A percentile compares a stretch with the other conserved stretches of the same genome.
These are phyloP conservation scores for Metschnikowia matae DNA, from an alignment of 805 yeast species.

Conservation along the genomic window DNA sequence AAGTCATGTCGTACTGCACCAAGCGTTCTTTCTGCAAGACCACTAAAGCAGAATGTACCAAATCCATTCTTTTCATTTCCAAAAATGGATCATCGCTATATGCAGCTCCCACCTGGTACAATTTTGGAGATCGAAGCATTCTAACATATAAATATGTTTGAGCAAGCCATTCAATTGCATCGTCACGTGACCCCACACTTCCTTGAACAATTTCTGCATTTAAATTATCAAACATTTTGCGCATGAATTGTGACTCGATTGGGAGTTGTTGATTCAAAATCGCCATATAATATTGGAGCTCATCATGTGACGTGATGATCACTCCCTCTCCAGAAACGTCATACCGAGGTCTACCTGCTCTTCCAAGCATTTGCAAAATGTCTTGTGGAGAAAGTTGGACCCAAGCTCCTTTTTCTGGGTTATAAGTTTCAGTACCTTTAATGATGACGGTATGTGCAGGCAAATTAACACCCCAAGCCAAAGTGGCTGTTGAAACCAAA, in stretches of 20 bases:
- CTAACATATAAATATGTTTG: constrained; percentile 76
- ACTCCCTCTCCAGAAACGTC: constrained; percentile 93
- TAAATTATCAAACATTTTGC: constrained; percentile 63
- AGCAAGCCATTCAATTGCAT: constrained; percentile 78
- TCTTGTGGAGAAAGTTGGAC: constrained; percentile 91
- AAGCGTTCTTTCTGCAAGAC: constrained; percentile 55
- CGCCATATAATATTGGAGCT: constrained; percentile 83
- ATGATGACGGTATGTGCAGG: constrained; percentile 81
- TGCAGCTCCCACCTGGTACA: constrained; percentile 73
- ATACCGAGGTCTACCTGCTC: constrained; percentile 96
- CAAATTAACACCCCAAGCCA: constrained; percentile 84
- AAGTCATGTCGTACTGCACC: constrained; percentile 49
- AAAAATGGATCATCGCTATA: constrained; percentile 48
- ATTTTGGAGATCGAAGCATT: constrained; percentile 65
- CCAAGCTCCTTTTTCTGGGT: constrained; percentile 90
- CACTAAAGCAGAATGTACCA: constrained; percentile 73
- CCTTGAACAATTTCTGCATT: constrained; percentile 89
- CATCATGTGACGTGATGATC: constrained; percentile 81
- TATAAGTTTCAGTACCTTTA: constrained; percentile 89
- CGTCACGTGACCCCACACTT: constrained; percentile 51
- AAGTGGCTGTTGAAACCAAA: constrained; percentile 73
- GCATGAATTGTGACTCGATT: constrained; percentile 81
- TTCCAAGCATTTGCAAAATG: constrained; percentile 92
- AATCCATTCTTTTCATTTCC: constrained; percentile 53
- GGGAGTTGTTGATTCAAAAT: constrained; percentile 89